Base-by-base conservation (phyloP, 2,329 filamentous ascomycete genomes). In the Hymenoscyphus repandus region DNA sequence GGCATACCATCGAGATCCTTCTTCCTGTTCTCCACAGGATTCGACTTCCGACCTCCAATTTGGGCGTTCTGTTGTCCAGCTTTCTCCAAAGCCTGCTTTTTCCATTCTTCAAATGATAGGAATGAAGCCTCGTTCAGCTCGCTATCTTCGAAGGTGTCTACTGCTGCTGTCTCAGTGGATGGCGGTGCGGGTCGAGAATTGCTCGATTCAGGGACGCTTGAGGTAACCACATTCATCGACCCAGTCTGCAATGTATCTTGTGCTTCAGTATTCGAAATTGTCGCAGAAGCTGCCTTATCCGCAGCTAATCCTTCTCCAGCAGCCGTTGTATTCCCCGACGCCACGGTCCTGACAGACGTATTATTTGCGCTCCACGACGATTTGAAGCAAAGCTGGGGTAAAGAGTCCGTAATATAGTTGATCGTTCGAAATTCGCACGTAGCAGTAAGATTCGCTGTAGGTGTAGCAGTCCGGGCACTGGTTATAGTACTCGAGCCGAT, bases 51-150 rank as follows among this genome's bases (percentile, higher is more conserved):
- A 58, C 75, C 81, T 66, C 72, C 87, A 65, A 78, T 77, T 69
- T 78, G 83, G 69, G 78, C 88, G 58, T 71, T 87, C 64, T 74
- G 90, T 64, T 96, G 92, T 11, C 90, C 92, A 3, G 82, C 85
- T 65, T 90, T 88, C 46, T 85, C 88, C 15, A 97, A 73, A 71
- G 95, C 96, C 74, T 91, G 87, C 64, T 86, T 89, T 72, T 96
- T 97, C 93, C 93, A 99, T 63, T 97, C 92, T 66, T 97, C 93
- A 62, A 99, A 99, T 0, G 93, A 96, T 62, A 97, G 82, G 67
- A 97, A 97, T 6, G 90, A 85, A 41, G 85, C 80, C 59, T 88
- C 87, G 31, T 64, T 60, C 27, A 66, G 48, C 50, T 66, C 63
- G 22, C 59, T 63, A 7, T 52, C 53, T 18, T 64, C 61, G 2